Conservation (phyloP, 2,329 filamentous ascomycete species). For the Exutisphaerella laricina region DNA sequence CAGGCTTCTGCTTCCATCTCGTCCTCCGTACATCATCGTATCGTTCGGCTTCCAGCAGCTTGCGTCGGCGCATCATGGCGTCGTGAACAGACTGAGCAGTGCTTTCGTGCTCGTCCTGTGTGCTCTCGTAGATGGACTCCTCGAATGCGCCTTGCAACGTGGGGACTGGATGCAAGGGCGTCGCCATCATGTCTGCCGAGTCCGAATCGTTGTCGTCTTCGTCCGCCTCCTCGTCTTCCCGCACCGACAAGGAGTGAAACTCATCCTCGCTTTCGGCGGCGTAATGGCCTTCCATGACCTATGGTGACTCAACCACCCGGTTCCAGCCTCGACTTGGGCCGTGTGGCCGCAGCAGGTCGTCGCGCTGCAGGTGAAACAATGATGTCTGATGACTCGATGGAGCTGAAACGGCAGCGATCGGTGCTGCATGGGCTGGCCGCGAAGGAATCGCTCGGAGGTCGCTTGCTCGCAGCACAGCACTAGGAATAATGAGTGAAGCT, state of each 20-base stretch:
- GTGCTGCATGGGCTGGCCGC: neutral
- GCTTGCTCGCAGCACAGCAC: no score
- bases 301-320: neutral
- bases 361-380: conserved; percentile 1
- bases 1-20: conserved; percentile 68
- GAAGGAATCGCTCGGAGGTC: no score
- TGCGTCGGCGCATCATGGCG: conserved; percentile 58
- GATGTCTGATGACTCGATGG: neutral
- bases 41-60: conserved; percentile 61
- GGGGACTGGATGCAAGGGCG: conserved; percentile 63
- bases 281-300: conserved; percentile 18
- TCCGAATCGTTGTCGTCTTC: conserved; percentile 11
- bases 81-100: conserved; percentile 38
- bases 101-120: conserved; percentile 36
- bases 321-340: neutral
- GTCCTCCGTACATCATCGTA: conserved; percentile 63
- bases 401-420: neutral
- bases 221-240: conserved; percentile 10
- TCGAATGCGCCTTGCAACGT: conserved; percentile 77
- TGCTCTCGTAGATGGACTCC: conserved; percentile 71
- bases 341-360: conserved; percentile 3
- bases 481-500: no score
- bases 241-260: conserved; percentile 23
- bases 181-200: conserved; percentile 4
- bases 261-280: conserved; percentile 23